Evolutionary conservation across 2,329 filamentous ascomycete species (phyloP).

Genomic region (Penicillium sp.): DNA sequence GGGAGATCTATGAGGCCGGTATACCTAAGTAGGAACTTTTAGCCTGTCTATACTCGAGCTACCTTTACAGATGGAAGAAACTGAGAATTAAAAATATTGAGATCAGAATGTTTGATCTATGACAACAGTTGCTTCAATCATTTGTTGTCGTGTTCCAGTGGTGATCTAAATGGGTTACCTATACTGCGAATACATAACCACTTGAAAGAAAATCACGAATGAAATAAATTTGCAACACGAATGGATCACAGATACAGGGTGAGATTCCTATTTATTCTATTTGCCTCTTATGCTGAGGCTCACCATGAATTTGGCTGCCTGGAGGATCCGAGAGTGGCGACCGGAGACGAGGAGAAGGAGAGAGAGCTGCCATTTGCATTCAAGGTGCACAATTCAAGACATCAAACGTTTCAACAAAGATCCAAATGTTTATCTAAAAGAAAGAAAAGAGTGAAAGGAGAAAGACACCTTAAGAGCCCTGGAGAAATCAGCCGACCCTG

Average conservation of each 20-base stretch:
- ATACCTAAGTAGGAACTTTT: background rate
- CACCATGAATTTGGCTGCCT: constrained; percentile 10
- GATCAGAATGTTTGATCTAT: background rate
- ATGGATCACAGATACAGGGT: background rate
- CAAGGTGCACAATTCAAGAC: background rate
- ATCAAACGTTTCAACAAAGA: background rate
- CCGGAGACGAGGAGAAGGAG: background rate
- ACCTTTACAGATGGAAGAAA: background rate
- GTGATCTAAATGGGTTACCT: background rate
- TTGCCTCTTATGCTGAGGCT: background rate
- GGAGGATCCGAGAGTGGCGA: constrained; percentile 1
- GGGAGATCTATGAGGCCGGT: background rate
- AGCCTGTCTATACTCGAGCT: background rate
- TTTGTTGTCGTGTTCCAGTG: background rate
- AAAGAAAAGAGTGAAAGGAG: background rate
- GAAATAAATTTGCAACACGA: background rate
- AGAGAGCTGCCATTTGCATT: background rate
- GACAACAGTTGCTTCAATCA: background rate
- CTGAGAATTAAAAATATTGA: background rate
- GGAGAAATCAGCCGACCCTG: background rate
- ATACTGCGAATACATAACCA: background rate
- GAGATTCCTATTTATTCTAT: background rate
- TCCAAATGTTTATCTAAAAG: background rate
- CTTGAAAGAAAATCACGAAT: background rate
- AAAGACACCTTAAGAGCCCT: background rate